Base-by-base conservation (phyloP, 495 filamentous ascomycete species). In the Trichoderma parareesei region DNA sequence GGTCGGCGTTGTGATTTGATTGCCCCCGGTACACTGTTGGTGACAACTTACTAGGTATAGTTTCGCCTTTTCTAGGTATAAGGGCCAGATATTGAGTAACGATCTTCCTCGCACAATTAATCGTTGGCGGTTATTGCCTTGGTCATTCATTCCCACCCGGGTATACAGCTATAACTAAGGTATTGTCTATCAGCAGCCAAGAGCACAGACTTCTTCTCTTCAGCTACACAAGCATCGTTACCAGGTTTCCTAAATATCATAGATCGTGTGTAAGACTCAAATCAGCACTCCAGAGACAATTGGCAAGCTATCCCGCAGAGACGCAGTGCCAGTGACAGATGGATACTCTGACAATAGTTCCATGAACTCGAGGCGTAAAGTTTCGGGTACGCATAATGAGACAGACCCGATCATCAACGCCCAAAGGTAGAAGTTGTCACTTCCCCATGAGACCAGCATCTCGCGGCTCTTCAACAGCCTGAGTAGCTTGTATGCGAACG, bases 1-100 rank as follows among this genome's bases (percentile, higher is more conserved):
- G 86, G 90, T 68, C 74, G 71, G 1, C 83, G 66, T 38, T 85
- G 85, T 14, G 79, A 88, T 41, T 87, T 88, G 72, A 82, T 91
- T 63, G 84, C 88, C 66, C 68, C 75, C 8, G 78, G 76, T 7
- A 75, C 82, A 2, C 75, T 80, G 0, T 67, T 90, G 6, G 81
- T 84, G 64, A 87, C 91, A 74, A 72, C 78, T 42, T 88, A 88
- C 5, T 91, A 90, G 76, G 83, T 85, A 86, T 91, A 76, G 90
- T 90, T 75, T 79, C 91, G 0, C 84, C 85, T 38, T 82, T 75
- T 66, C 72, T 69, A 18, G 71, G 82, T 60, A 42, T 77, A 1
- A 72, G 75, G 43, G 84, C 82, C 46, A 81, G 86, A 43, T 92
- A 91, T 69, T 88, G 81, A n/a, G 88, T 87, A 9, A 86, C 82